These are phyloP conservation scores for Xerocomus spinulosus DNA, from an alignment of 768 basidiomycete genomes.

Conservation along the genomic window DNA sequence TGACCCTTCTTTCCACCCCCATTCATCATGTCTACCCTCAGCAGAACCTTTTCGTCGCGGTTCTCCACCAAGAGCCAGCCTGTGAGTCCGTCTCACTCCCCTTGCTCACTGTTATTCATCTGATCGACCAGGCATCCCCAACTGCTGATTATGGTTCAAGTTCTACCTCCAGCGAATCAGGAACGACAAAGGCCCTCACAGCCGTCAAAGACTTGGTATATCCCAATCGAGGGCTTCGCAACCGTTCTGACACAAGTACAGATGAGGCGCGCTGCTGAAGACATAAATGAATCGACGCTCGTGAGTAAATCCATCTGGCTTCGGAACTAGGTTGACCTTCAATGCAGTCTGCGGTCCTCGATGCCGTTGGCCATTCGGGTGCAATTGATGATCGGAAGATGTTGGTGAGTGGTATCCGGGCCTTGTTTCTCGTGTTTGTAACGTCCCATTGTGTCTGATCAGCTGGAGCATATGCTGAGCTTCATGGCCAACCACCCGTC, in stretches of 20 bases:
- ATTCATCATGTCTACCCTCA: conserved; percentile 26
- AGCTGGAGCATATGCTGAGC: conserved; percentile 71
- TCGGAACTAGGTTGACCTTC: background rate
- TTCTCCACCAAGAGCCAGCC: conserved; percentile 26
- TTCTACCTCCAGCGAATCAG: conserved; percentile 13
- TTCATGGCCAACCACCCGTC: conserved; percentile 58
- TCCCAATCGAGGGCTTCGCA: background rate
- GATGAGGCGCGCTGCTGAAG: conserved; percentile 31
- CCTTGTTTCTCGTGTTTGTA: too few relatives aligned
- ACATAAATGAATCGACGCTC: conserved; percentile 26
- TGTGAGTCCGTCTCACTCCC: conserved; percentile 13
- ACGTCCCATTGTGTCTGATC: background rate
- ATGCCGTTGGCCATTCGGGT: conserved; percentile 54
- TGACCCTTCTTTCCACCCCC: conserved; percentile 1
- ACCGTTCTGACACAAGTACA: conserved; percentile 1
- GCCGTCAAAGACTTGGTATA: conserved; percentile 30
- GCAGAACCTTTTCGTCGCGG: conserved; percentile 27
- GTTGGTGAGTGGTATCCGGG: conserved; percentile 62
- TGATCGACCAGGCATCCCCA: conserved; percentile 14
- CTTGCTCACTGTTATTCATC: background rate
- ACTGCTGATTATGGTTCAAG: conserved; percentile 4
- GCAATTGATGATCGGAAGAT: conserved; percentile 75
- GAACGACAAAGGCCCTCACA: conserved; percentile 20
- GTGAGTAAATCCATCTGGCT: conserved; percentile 7
- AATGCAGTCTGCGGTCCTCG: conserved; percentile 54